Evolutionary conservation across 805 yeast genomes (phyloP), one percentile per base, ranked within the genome.

Genomic region (Teunomyces atbi): DNA sequence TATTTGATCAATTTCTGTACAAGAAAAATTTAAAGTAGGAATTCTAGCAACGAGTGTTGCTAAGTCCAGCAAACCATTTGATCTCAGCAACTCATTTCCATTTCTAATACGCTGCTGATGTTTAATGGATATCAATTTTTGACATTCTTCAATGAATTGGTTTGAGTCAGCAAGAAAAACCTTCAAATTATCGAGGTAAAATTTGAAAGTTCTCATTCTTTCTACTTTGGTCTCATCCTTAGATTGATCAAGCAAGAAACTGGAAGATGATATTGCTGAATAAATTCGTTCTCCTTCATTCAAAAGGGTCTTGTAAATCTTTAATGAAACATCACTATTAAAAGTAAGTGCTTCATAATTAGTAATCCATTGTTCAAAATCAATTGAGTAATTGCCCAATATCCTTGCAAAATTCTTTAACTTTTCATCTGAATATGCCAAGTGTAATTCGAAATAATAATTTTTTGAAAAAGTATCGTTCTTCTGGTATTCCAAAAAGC

Each of bases 1-100:
- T 10, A 86, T 61, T 54, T 79, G 84, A 15, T 78, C 83, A 53
- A 82, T 70, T 56, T 86, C 94, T 0, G 81, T 75, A 13, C 80
- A 67, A 3, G 73, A 60, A 45, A 85, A 77, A 16, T 78, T 74
- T 47, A 84, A 55, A 0, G 59, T 55, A 2, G 83, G 79, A 4
- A 83, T 78, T 37, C 70, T 69, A 13, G 66, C 64, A 11, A 82
- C 54, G 18, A 84, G 53, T 16, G 49, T 42, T 20, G 71, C 61
- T 36, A 81, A 57, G 28, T 64, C 63, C 10, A 60, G 63, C 4
- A 71, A 56, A 18, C 52, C 54, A 5, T 37, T 36, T n/a, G 43
- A 40, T 13, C 41, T 45, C 28, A 47, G 48, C 10, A 50, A 55
- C 12, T 59, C 63, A 37, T 46, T 56, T 1, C 68, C 62, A 44